These are phyloP conservation scores for Pseudofabraea citricarpa DNA, from an alignment of 2,329 filamentous ascomycete species.

Conservation along the genomic window DNA sequence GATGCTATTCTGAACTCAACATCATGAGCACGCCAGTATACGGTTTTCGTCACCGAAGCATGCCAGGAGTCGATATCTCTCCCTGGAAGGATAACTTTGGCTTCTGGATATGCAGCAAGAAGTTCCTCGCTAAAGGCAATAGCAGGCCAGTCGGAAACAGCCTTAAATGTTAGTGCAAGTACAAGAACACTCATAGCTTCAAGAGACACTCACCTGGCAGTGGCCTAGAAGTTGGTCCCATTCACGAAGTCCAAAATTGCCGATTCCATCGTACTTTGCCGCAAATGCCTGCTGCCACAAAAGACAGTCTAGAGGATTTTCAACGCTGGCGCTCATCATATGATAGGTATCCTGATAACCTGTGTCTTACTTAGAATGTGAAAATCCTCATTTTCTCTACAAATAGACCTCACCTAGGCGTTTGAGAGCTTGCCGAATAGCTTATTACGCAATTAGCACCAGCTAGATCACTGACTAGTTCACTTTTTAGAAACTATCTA, in stretches of 20 bases:
- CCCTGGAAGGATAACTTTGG: slow-evolving; percentile 4
- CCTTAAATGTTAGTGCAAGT: not conserved
- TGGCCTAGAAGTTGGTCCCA: slow-evolving; percentile 31
- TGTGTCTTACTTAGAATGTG: too few species aligned
- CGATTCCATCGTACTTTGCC: slow-evolving; percentile 25
- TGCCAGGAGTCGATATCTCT: slow-evolving; percentile 6
- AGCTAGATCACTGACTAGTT: too few species aligned
- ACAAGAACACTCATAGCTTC: slow-evolving; percentile 21
- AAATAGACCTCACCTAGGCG: too few species aligned
- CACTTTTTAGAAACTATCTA: slow-evolving; percentile 1
- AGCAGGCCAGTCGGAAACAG: slow-evolving; percentile 1
- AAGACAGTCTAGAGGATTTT: slow-evolving; percentile 41
- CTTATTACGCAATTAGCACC: slow-evolving; percentile 26
- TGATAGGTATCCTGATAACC: slow-evolving; percentile 68
- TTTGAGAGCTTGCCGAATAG: slow-evolving; percentile 60
- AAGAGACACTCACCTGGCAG: slow-evolving; percentile 19
- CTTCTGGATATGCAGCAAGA: slow-evolving; percentile 5
- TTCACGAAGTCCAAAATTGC: slow-evolving; percentile 22
- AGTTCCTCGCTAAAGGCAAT: slow-evolving; percentile 21
- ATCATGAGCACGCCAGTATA: slow-evolving; percentile 54
- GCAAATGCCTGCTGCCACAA: slow-evolving; percentile 30
- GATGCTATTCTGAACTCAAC: slow-evolving; percentile 51
- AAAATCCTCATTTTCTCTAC: too few species aligned
- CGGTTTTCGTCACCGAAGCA: not conserved
- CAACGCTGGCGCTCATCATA: slow-evolving; percentile 66